These are phyloP conservation scores for Quercus ilex DNA, from an alignment of 306 rosid species.

Conservation along the genomic window DNA sequence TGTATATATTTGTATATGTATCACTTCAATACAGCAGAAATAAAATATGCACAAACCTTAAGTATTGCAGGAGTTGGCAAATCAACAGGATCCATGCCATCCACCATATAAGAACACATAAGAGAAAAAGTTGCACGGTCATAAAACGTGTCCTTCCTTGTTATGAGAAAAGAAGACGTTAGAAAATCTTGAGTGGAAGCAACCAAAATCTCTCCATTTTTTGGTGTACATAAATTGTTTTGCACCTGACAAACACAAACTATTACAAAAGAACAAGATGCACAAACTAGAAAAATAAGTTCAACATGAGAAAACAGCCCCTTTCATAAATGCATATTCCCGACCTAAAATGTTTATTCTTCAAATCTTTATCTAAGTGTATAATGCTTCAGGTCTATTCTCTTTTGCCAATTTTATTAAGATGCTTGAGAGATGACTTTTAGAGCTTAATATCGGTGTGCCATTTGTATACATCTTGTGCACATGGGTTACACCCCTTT, in stretches of 20 bases:
- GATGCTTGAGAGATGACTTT: too few species aligned
- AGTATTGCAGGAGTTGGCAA: slow-evolving; percentile 91
- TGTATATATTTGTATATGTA: background rate
- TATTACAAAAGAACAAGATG: slow-evolving; percentile 7
- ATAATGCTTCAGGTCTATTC: too few species aligned
- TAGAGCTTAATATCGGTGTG: too few species aligned
- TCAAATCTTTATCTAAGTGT: too few species aligned
- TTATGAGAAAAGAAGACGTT: slow-evolving; percentile 89
- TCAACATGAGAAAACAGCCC: background rate
- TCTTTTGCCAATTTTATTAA: too few species aligned
- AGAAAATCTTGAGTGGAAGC: slow-evolving; percentile 98
- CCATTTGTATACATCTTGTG: too few species aligned
- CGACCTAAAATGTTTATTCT: too few species aligned
- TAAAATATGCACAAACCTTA: slow-evolving; percentile 51
- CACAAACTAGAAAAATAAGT: slow-evolving; percentile 7
- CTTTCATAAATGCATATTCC: background rate
- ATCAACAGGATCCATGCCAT: slow-evolving; percentile 74
- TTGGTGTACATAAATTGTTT: slow-evolving; percentile 95
- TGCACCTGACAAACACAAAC: slow-evolving; percentile 63
- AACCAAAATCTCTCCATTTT: slow-evolving; percentile 94
- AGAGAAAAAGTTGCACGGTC: slow-evolving; percentile 88
- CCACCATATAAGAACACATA: slow-evolving; percentile 91
- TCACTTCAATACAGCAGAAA: background rate
- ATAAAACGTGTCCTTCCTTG: slow-evolving; percentile 91
- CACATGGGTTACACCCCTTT: too few species aligned